A percentile compares a stretch with the other conserved stretches of the same genome.
These are phyloP conservation scores for Nitzschia sp. DNA, from an alignment of 108 stramenopile species.

Conservation along the genomic window DNA sequence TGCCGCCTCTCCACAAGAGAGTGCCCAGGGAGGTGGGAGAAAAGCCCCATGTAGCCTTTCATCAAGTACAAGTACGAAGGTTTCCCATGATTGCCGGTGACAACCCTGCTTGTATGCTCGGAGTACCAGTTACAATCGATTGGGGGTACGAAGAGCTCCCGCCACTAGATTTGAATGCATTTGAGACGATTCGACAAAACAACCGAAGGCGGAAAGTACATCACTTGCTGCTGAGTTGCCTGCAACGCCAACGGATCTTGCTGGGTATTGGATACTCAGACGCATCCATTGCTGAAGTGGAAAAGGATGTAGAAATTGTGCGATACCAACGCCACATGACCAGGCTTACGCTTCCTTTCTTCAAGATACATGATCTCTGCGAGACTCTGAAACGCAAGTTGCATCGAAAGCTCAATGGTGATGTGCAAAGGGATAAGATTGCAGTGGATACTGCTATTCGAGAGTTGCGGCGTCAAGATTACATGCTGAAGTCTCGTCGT, in stretches of 20 bases:
- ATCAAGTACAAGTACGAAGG: slow-evolving; percentile 20
- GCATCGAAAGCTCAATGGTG: not conserved
- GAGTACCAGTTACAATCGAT: slow-evolving; percentile 47
- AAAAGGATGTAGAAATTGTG: not conserved
- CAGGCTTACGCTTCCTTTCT: not conserved
- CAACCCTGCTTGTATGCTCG: slow-evolving; percentile 67
- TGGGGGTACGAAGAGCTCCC: slow-evolving; percentile 20
- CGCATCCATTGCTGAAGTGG: slow-evolving; percentile 6
- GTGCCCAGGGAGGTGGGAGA: not conserved
- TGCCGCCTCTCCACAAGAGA: not conserved
- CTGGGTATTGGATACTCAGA: slow-evolving; percentile 23
- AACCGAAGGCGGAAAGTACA: slow-evolving; percentile 14
- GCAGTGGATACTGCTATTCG: not conserved
- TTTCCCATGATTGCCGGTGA: slow-evolving; percentile 50
- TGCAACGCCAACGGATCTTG: slow-evolving; percentile 24
- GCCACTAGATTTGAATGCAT: slow-evolving; percentile 9
- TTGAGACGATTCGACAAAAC: slow-evolving; percentile 5
- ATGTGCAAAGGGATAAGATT: not conserved
- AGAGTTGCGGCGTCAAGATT: not conserved
- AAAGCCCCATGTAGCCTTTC: slow-evolving; percentile 6
- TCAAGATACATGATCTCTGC: not conserved
- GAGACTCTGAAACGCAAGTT: slow-evolving; percentile 3
- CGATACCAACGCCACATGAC: slow-evolving; percentile 5
- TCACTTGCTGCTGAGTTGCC: slow-evolving; percentile 30
- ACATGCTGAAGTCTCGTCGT: not conserved